Base-by-base conservation (phyloP, 768 basidiomycete genomes). In the Trametes meyenii region DNA sequence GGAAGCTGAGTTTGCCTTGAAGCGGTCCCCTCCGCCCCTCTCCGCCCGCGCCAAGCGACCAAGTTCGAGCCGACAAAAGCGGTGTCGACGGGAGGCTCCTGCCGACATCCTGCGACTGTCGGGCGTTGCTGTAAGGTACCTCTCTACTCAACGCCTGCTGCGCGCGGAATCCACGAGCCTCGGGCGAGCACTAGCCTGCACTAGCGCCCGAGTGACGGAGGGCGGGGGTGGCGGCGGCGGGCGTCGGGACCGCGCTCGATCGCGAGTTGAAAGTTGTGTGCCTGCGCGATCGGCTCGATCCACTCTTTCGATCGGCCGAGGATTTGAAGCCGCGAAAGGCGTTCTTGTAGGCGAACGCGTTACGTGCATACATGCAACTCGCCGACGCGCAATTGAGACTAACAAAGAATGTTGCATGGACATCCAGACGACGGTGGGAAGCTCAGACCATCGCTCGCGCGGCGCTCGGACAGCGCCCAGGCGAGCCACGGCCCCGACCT, bases 1-100 rank as follows among this genome's bases (percentile, higher is more conserved):
- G 54, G 50, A 62, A 52, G 61, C 50, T 62, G 55, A 56, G 54
- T 56, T 62, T 56, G 48, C 55, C 61, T 33, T 8, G 29, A 33
- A 33, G 29, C 29, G 29, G 3, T 8, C 29, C 29, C 29, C 29
- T 33, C 29, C 29, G 29, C 8, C 29, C 29, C 29, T 8, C 29
- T 33, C 29, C 29, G 29, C 29, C 3, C 4, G 29, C 29, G 29
- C 45, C 21, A 14, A 45, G 33, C 50, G 29, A 49, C 54, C 45
- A 36, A 40, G 36, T 35, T 21, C 55, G 49, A 50, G 49, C 55
- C 54, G 54, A 42, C 40, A 13, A 61, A 55, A 56, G 61, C 61
- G 49, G 54, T 50, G 61, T 48, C 29, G 29, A 33, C 29, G 29
- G 29, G 4, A 8, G 29, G 29, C 3, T 33, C 4, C 29, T 33